Evolutionary conservation across 1,139 yeast genomes (phyloP).

Genomic region (Hemisphaericaspora xylanilytica): DNA sequence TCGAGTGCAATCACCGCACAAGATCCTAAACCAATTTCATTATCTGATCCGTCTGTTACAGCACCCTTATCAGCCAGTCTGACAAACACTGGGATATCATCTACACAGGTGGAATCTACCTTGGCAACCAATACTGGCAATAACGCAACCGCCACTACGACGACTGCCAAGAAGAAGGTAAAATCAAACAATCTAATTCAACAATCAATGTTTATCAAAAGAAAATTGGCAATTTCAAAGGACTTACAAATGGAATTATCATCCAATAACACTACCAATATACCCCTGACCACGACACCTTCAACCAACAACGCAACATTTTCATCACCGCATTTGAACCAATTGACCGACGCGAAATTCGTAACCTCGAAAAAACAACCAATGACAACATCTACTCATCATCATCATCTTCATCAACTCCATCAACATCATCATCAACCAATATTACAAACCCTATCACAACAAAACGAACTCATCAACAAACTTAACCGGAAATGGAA

Average conservation of each 20-base stretch:
- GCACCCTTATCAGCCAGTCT: too few species aligned
- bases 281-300: constrained; percentile 7
- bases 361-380: constrained; percentile 7
- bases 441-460: constrained; percentile 18
- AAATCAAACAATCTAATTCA: constrained; percentile 16
- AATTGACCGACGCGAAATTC: constrained; percentile 15
- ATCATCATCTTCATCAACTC: background rate
- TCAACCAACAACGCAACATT: background rate
- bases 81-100: constrained; percentile 6
- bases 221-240: constrained; percentile 34
- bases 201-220: constrained; percentile 28
- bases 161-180: constrained; percentile 14
- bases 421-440: constrained; percentile 11
- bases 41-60: too few species aligned
- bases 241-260: constrained; percentile 39
- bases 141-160: constrained; percentile 5
- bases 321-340: constrained; percentile 5
- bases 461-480: constrained; percentile 35
- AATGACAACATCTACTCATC: constrained; percentile 6
- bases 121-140: background rate
- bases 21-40: constrained; percentile 9
- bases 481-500: constrained; percentile 41
- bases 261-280: constrained; percentile 8
- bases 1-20: constrained; percentile 3
- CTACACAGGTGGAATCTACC: constrained; percentile 7